Conservation (phyloP, 345 rosid genomes). For the Populus deltoides region DNA sequence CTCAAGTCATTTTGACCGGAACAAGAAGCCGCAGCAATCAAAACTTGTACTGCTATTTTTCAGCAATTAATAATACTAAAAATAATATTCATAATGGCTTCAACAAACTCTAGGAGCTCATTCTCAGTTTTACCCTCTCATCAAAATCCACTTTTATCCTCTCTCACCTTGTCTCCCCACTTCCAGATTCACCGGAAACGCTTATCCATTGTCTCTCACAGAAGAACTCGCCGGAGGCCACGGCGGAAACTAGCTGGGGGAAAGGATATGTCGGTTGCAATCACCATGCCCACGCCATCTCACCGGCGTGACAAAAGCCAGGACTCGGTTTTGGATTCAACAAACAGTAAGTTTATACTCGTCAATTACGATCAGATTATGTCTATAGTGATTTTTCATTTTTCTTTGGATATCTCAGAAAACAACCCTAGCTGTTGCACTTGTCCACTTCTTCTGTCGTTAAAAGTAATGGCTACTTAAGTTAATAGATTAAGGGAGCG, state of each 20-base stretch:
- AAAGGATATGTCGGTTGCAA: not conserved
- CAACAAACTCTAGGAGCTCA: not conserved
- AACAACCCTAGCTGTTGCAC: not conserved
- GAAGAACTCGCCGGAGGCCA: conserved; percentile 11
- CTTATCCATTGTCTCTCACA: not conserved
- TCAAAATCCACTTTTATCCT: not conserved
- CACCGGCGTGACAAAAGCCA: conserved; percentile 43
- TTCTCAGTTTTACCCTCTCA: conserved; percentile 17
- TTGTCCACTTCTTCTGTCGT: not conserved
- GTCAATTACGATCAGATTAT: not conserved
- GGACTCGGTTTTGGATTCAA: conserved; percentile 40
- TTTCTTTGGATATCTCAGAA: not conserved
- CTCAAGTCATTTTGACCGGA: not conserved
- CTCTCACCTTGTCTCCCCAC: not conserved
- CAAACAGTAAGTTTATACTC: conserved; percentile 36
- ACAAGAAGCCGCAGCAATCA: not conserved
- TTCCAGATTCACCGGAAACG: not conserved
- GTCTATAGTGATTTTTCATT: not conserved
- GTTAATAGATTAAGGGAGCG: not conserved
- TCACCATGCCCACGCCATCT: conserved; percentile 38
- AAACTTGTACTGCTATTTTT: too few relatives aligned
- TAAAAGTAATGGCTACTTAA: not conserved
- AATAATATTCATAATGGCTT: conserved; percentile 12
- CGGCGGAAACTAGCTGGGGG: not conserved
- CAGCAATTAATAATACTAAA: too few relatives aligned